Percentiles rank a stretch among this genome's conserved stretches.
Conservation (phyloP, 129 eudicot species). For the Apium graveolens region DNA sequence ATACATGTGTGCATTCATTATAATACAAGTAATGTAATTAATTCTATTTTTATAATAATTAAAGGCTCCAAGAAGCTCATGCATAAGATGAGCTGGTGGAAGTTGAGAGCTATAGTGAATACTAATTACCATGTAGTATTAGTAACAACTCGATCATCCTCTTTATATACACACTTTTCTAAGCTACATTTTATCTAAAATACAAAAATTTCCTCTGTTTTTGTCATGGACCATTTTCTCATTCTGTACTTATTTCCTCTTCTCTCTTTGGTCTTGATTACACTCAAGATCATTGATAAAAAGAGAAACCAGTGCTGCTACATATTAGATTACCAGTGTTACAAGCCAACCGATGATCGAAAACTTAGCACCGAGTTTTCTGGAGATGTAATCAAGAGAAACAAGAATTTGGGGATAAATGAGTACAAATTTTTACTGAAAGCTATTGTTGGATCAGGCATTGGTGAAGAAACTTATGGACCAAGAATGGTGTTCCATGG, state of each 20-base stretch:
- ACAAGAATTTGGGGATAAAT: conserved; percentile 36
- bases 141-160: not conserved
- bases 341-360: conserved; percentile 31
- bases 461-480: conserved; percentile 47
- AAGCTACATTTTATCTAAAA: not conserved
- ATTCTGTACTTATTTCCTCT: conserved; percentile 20
- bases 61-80: not conserved
- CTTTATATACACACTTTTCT: not conserved
- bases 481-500: conserved; percentile 34
- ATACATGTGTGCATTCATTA: not conserved
- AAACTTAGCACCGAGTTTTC: conserved; percentile 37
- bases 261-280: conserved; percentile 14
- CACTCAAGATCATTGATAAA: conserved; percentile 8
- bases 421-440: conserved; percentile 43
- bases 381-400: conserved; percentile 37
- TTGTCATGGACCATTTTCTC: conserved; percentile 26
- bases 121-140: not conserved
- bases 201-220: not conserved
- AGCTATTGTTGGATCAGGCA: conserved; percentile 47
- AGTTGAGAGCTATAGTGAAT: not conserved
- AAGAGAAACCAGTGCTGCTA: conserved; percentile 29
- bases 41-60: not conserved
- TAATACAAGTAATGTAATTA: not conserved
- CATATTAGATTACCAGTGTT: conserved; percentile 41
- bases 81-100: conserved; percentile 8